phyloP scores from a whole-genome alignment of 2,329 filamentous ascomycete species.

The Trematosphaeria pertusa region DNA sequence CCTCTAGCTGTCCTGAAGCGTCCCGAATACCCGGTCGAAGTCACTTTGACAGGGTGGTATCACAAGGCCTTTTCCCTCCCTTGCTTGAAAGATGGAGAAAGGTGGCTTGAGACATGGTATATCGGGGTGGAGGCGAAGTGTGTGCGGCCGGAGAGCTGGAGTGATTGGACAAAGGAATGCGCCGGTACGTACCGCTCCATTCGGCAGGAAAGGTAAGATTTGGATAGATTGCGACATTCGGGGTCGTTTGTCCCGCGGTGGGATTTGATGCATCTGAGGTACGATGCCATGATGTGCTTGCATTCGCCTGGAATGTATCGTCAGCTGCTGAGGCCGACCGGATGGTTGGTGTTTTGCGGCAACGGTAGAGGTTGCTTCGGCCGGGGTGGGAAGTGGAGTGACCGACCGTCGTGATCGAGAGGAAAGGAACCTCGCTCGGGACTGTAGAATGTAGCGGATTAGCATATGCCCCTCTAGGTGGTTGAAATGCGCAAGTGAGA shows the following conservation, averaged over 20 bases:
- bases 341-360: slow-evolving; percentile 1
- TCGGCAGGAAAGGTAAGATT: slow-evolving; percentile 85
- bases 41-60: slow-evolving; percentile 41
- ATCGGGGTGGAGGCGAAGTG: slow-evolving; percentile 12
- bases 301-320: slow-evolving; percentile 74
- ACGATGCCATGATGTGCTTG: slow-evolving; percentile 84
- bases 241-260: slow-evolving; percentile 84
- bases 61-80: slow-evolving; percentile 33
- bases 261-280: slow-evolving; percentile 86
- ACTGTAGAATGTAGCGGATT: slow-evolving; percentile 53
- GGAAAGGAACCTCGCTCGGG: slow-evolving; percentile 94
- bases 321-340: slow-evolving; percentile 19
- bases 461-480: slow-evolving; percentile 11
- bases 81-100: slow-evolving; percentile 17
- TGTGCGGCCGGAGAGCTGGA: slow-evolving; percentile 13
- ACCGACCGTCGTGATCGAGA: slow-evolving; percentile 85
- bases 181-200: slow-evolving; percentile 81
- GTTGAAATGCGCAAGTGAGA: neutral
- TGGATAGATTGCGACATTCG: slow-evolving; percentile 84
- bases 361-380: slow-evolving; percentile 2
- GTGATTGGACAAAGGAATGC: slow-evolving; percentile 18
- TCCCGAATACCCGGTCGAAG: slow-evolving; percentile 36
- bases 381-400: slow-evolving; percentile 54
- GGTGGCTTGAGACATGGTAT: slow-evolving; percentile 11
- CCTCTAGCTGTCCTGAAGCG: slow-evolving; percentile 5